Conservation (phyloP, 129 eudicot species). For the Chrysanthemum seticuspe region DNA sequence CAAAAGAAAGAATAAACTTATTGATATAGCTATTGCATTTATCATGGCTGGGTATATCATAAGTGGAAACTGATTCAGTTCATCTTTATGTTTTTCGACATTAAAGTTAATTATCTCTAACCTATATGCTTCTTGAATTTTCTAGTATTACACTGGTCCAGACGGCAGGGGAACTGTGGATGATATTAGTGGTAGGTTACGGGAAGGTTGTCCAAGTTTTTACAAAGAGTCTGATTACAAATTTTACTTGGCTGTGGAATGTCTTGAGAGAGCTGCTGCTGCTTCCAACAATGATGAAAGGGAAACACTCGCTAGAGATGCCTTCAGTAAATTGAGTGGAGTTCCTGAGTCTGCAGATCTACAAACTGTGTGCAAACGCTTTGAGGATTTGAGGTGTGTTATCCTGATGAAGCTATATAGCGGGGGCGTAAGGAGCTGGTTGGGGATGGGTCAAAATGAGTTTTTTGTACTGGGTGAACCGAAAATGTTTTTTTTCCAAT, state of each 20-base stretch:
- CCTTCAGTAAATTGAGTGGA: slow-evolving; percentile 75
- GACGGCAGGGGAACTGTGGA: slow-evolving; percentile 99
- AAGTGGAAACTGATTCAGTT: background rate
- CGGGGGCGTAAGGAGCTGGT: background rate
- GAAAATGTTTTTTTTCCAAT: background rate
- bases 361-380: slow-evolving; percentile 86
- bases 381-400: slow-evolving; percentile 81
- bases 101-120: slow-evolving; percentile 23
- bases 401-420: background rate
- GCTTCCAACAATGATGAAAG: slow-evolving; percentile 66
- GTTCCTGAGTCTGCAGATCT: slow-evolving; percentile 99
- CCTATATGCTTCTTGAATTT: slow-evolving; percentile 24
- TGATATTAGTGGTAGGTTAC: slow-evolving; percentile 83
- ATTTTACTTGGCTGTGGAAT: slow-evolving; percentile 92
- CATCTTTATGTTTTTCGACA: background rate
- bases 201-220: slow-evolving; percentile 97
- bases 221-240: slow-evolving; percentile 94
- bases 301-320: slow-evolving; percentile 86
- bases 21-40: too few species aligned
- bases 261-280: slow-evolving; percentile 94
- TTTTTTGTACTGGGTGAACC: background rate
- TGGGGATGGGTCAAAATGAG: background rate
- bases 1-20: too few species aligned
- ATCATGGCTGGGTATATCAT: background rate
- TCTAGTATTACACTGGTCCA: slow-evolving; percentile 94